Evolutionary conservation across 2,329 filamentous ascomycete species (phyloP).

Genomic region (Venturia aucupariae): DNA sequence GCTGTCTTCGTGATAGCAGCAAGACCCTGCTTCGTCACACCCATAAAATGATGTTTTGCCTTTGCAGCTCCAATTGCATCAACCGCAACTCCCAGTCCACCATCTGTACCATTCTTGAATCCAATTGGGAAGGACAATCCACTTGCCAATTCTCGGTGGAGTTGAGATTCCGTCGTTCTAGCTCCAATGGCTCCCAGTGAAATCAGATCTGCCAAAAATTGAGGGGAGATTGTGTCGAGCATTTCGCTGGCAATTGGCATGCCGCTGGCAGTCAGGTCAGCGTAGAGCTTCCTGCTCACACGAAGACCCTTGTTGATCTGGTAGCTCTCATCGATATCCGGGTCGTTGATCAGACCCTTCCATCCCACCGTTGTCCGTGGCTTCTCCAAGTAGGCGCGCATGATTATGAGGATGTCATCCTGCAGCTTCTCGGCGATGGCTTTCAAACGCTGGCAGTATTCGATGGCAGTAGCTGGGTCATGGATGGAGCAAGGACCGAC

Average conservation of each 20-base stretch:
- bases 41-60: conserved; percentile 92
- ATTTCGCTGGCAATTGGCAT: conserved; percentile 97
- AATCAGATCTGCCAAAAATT: conserved; percentile 94
- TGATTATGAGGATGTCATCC: conserved; percentile 80
- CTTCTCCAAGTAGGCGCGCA: conserved; percentile 99
- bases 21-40: conserved; percentile 93
- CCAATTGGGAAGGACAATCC: conserved; percentile 95
- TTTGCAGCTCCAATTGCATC: conserved; percentile 81
- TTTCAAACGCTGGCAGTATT: conserved; percentile 78
- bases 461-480: conserved; percentile 77
- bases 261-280: conserved; percentile 74
- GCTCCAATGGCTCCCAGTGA: conserved; percentile 93
- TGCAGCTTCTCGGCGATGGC: conserved; percentile 68
- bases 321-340: conserved; percentile 93
- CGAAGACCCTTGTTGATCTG: conserved; percentile 98
- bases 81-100: conserved; percentile 80
- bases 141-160: conserved; percentile 91
- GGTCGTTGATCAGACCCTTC: conserved; percentile 99
- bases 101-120: conserved; percentile 99
- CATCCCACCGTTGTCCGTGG: conserved; percentile 95
- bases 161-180: conserved; percentile 89
- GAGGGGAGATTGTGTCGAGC: conserved; percentile 96
- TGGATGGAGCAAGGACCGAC: conserved; percentile 96
- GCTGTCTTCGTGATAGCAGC: conserved; percentile 89
- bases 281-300: conserved; percentile 86